These are phyloP conservation scores for Backusella tarrabulga DNA, from an alignment of 192 early-diverging fungal species.

Conservation along the genomic window DNA sequence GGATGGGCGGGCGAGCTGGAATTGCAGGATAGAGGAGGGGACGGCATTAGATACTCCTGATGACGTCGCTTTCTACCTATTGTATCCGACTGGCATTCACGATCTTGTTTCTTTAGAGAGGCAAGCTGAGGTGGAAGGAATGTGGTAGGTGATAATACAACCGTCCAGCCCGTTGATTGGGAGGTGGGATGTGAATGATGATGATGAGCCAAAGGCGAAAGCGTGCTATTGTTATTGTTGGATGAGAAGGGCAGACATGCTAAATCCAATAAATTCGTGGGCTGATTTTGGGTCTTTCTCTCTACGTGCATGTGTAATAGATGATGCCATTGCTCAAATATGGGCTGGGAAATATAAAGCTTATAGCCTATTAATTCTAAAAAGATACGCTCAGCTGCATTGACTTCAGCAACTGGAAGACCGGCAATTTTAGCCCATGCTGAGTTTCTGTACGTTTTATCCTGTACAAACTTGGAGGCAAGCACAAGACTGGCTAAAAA, in stretches of 20 bases:
- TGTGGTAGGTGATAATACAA: slow-evolving; percentile 12
- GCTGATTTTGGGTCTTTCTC: slow-evolving; percentile 19
- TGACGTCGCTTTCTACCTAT: background rate
- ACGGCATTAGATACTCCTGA: slow-evolving; percentile 8
- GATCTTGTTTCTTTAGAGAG: slow-evolving; percentile 1
- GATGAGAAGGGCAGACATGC: slow-evolving; percentile 4
- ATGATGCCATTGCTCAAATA: slow-evolving; percentile 37
- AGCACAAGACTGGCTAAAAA: slow-evolving; percentile 84
- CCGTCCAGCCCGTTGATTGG: slow-evolving; percentile 2
- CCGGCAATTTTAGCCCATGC: slow-evolving; percentile 93
- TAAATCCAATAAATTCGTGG: slow-evolving; percentile 13
- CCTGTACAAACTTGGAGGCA: slow-evolving; percentile 88
- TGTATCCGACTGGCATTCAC: background rate
- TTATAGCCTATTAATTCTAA: slow-evolving; percentile 77
- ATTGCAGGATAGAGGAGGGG: slow-evolving; percentile 10
- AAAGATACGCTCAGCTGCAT: slow-evolving; percentile 81
- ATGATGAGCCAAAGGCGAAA: background rate
- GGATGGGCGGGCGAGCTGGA: background rate
- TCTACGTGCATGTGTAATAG: slow-evolving; percentile 27
- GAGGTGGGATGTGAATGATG: background rate
- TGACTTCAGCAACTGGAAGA: slow-evolving; percentile 76
- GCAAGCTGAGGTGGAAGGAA: slow-evolving; percentile 8
- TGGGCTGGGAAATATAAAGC: slow-evolving; percentile 55
- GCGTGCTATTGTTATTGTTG: background rate
- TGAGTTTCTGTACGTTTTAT: slow-evolving; percentile 85